phyloP scores from a whole-genome alignment of 2,329 filamentous ascomycete genomes.

The Trichoderma cornu-damae region DNA sequence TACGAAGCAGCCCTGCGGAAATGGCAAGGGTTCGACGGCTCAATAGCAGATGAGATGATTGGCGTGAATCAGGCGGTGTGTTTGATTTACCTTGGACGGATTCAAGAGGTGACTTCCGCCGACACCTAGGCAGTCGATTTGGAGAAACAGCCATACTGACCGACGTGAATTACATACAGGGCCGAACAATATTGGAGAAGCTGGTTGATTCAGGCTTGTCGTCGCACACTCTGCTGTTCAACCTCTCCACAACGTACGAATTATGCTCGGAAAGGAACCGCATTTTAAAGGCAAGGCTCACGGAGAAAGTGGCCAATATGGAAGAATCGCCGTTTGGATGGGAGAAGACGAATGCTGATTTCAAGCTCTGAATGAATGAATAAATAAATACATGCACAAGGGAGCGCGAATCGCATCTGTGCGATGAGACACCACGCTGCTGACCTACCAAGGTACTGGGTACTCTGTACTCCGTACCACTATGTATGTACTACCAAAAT shows the following conservation, averaged over 20 bases:
- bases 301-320: conserved; percentile 61
- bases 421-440: too few species aligned
- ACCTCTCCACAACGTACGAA: conserved; percentile 86
- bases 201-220: conserved; percentile 58
- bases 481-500: too few species aligned
- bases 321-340: conserved; percentile 55
- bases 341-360: conserved; percentile 68
- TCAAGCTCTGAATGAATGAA: conserved; percentile 57
- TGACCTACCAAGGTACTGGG: too few species aligned
- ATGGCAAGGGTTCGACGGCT: conserved; percentile 52
- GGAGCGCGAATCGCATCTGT: too few species aligned
- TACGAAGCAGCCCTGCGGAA: conserved; percentile 58
- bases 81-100: conserved; percentile 71
- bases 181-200: conserved; percentile 60
- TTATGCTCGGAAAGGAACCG: conserved; percentile 74
- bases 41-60: conserved; percentile 59
- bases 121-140: neutral
- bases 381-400: neutral
- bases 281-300: conserved; percentile 64
- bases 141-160: neutral
- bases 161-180: conserved; percentile 40
- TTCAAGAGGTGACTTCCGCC: conserved; percentile 56
- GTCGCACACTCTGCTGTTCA: conserved; percentile 81
- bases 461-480: too few species aligned
- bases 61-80: conserved; percentile 80